These are phyloP conservation scores for Ophiosphaerella korrae DNA, from an alignment of 2,329 filamentous ascomycete genomes.

Conservation along the genomic window DNA sequence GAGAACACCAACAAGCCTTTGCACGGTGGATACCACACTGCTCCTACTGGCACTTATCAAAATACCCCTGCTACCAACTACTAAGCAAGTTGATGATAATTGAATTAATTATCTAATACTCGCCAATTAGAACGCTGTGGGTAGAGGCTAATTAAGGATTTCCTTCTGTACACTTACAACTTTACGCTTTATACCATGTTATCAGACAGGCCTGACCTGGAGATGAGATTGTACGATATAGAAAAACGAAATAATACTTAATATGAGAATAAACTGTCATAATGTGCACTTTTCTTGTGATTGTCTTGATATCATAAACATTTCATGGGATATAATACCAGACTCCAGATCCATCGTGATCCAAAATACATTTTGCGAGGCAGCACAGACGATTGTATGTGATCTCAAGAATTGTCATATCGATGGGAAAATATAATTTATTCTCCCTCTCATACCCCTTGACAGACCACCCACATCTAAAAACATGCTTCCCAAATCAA, in stretches of 20 bases:
- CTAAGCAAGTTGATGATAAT: conserved; percentile 1
- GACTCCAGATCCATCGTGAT: too few relatives aligned
- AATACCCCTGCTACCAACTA: conserved; percentile 28
- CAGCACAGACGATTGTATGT: too few relatives aligned
- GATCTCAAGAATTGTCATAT: too few relatives aligned
- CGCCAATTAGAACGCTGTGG: not conserved
- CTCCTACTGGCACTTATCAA: conserved; percentile 49
- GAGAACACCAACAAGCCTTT: conserved; percentile 42
- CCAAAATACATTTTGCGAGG: too few relatives aligned
- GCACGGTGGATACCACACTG: conserved; percentile 53
- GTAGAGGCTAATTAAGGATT: not conserved
- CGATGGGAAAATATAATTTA: too few relatives aligned
- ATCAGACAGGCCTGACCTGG: not conserved
- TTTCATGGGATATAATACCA: too few relatives aligned
- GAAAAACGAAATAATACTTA: conserved; percentile 16
- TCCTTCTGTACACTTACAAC: conserved; percentile 5
- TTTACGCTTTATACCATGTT: conserved; percentile 33
- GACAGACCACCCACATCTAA: too few relatives aligned
- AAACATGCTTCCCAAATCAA: too few relatives aligned
- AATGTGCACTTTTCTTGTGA: too few relatives aligned
- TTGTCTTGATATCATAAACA: too few relatives aligned
- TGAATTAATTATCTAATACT: not conserved
- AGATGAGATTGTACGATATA: conserved; percentile 11
- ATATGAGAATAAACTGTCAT: conserved; percentile 8
- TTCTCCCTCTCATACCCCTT: too few relatives aligned